Percentiles rank a stretch among this genome's conserved stretches.
phyloP scores from a whole-genome alignment of 1,284 basidiomycete genomes.

The Rhodotorula sp. region DNA sequence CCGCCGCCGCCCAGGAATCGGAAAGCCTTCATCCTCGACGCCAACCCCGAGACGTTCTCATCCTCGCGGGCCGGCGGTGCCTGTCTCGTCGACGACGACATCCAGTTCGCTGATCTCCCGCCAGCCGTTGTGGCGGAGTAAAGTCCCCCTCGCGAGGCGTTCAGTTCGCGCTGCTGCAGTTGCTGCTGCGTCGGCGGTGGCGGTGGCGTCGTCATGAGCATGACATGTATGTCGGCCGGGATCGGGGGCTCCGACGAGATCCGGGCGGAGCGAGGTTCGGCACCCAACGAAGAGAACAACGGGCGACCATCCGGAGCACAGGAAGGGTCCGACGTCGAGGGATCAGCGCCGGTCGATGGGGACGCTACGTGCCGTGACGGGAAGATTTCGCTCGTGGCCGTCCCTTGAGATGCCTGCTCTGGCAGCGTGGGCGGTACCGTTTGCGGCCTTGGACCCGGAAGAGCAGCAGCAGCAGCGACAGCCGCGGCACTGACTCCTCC shows the following conservation, averaged over 20 bases:
- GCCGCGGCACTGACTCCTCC: too few relatives aligned
- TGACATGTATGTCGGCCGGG: constrained; percentile 21
- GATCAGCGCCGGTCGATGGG: too few relatives aligned
- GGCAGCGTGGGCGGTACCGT: too few relatives aligned
- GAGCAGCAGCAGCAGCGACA: too few relatives aligned
- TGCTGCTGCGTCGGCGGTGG: constrained; percentile 8
- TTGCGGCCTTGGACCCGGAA: too few relatives aligned
- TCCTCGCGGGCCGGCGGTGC: neutral
- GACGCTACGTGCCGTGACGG: too few relatives aligned
- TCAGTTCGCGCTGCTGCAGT: neutral
- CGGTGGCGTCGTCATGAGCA: constrained; percentile 30
- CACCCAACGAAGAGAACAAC: neutral
- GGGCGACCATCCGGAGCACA: neutral
- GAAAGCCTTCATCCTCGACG: constrained; percentile 6
- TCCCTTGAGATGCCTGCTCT: too few relatives aligned
- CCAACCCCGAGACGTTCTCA: neutral
- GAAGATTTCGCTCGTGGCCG: too few relatives aligned
- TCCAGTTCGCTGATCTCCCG: neutral
- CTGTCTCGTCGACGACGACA: neutral
- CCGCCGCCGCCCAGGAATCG: neutral
- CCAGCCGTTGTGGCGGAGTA: neutral
- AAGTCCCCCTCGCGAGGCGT: neutral
- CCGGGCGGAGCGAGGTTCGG: constrained; percentile 10
- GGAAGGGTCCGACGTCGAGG: neutral
- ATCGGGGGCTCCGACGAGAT: constrained; percentile 24